Percentiles rank a stretch among this genome's conserved stretches.
These are phyloP conservation scores for Vigna nakashimae DNA, from an alignment of 306 rosid genomes.

Conservation along the genomic window DNA sequence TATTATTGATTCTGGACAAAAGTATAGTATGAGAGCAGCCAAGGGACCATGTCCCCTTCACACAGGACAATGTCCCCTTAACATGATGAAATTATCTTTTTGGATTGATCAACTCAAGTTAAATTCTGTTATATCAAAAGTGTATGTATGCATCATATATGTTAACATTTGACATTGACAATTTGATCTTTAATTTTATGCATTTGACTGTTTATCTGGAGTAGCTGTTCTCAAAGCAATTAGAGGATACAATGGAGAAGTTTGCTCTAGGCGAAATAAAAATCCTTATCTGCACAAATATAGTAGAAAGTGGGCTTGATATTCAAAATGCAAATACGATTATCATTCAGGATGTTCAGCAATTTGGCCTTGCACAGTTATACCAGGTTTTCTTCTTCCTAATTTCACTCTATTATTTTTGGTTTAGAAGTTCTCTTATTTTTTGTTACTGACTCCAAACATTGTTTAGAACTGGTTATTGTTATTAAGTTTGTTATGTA, in stretches of 20 bases:
- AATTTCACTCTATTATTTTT: constrained; percentile 20
- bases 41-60: no score
- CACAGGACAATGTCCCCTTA: no score
- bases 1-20: no score
- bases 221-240: constrained; percentile 91
- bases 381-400: constrained; percentile 79
- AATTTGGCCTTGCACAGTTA: constrained; percentile 93
- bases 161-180: constrained; percentile 32
- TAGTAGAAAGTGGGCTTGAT: constrained; percentile 98
- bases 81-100: background rate
- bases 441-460: constrained; percentile 17
- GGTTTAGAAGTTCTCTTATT: constrained; percentile 17
- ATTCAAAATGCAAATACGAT: constrained; percentile 99
- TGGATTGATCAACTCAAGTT: constrained; percentile 27
- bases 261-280: constrained; percentile 83
- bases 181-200: constrained; percentile 31
- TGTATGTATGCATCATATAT: background rate
- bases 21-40: no score
- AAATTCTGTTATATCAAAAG: constrained; percentile 2
- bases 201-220: constrained; percentile 37
- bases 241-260: constrained; percentile 94
- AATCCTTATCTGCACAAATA: constrained; percentile 85
- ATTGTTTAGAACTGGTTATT: constrained; percentile 4
- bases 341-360: constrained; percentile 96
- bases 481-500: constrained; percentile 9